Base-by-base conservation (phyloP, 345 rosid genomes). In the Triadica sebifera region DNA sequence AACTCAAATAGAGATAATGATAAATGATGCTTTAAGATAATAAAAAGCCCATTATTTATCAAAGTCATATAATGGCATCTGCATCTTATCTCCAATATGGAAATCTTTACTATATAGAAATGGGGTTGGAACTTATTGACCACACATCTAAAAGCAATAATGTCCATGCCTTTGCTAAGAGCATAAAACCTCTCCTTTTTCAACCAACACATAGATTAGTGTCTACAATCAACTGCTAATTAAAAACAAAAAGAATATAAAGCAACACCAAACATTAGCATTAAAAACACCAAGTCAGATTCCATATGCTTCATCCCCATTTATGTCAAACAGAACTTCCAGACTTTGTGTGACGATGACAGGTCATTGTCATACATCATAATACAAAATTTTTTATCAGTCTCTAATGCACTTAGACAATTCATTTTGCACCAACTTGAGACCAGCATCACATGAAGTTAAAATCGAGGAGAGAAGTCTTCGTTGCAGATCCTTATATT, bases 391-490 rank as follows among this genome's bases (percentile, higher is more conserved):
- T 25, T 15, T 8, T 43, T 43, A 43, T 47, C 37, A 45, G n/a
- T 47, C 61, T 29, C 34, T 29, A 29, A 51, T 0, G 15, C 38
- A 53, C 67, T 81, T 85, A 17, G 78, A 53, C 46, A 85, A 75
- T 58, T 87, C 86, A 2, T 77, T 78, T 83, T 89, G 89, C 71
- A 92, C 79, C 83, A 88, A 50, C 67, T 84, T 80, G 71, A 80
- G 67, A 73, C 98, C 97, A 6, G 79, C 73, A 67, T 83, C 81
- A 77, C 97, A 94, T 13, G 98, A 89, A 67, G 82, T 77, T 77
- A 88, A 45, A 76, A 92, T 83, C 11, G 97, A 94, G 57, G 97
- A 88, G 39, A 89, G 29, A 24, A 92, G 88, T 83, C 83, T 87
- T 75, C 85, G 85, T n/a, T 88, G 93, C 55, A 59, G 77, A 77